Evolutionary conservation across 2,329 filamentous ascomycete genomes (phyloP), one percentile per base, ranked within the genome.

Genomic region (Cladosporium halotolerans): DNA sequence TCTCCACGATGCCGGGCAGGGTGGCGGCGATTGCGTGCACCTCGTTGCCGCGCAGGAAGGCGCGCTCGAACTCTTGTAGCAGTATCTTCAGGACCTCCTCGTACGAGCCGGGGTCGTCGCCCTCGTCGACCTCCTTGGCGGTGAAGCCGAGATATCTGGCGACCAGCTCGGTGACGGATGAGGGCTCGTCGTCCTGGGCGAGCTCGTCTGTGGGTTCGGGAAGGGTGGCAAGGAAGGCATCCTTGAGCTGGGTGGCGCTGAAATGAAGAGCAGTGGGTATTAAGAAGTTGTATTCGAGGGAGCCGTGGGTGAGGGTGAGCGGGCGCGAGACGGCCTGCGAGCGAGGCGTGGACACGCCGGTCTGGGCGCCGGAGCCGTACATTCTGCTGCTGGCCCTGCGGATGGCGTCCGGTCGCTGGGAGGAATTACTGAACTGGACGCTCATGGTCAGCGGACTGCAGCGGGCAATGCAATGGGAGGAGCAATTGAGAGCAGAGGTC

Each of bases 181-280:
- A 97, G n/a, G 93, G 93, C 78, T 99, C 95, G 65, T 99, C 93
- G 77, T 99, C 95, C 70, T 92, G 90, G 57, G 93, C 95, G 60
- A 97, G 83, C 78, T 99, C 93, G 70, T 99, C 93, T 69, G 95
- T 99, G 54, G 93, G 88, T 65, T 85, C 79, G 51, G 95, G 95
- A 62, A 99, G 81, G 60, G 85, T 89, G 45, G 88, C 80, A 60
- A 84, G 81, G 75, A 99, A 99, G 62, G 84, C 82, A 64, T 96
- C 91, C 79, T 92, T 95, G 68, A 97, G 80, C 76, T 96, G 89
- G 57, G 90, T 87, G 65, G 93, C 93, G 73, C 93, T 91, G 79
- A 95, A 99, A 75, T 99, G 93, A 59, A 96, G 83, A 66, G 85
- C 88, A 63, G 93, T 97, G 55, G 93, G 92, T 69, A 99, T 88